Evolutionary conservation across 768 basidiomycete species (phyloP).

Genomic region (Kwoniella bestiolae): DNA sequence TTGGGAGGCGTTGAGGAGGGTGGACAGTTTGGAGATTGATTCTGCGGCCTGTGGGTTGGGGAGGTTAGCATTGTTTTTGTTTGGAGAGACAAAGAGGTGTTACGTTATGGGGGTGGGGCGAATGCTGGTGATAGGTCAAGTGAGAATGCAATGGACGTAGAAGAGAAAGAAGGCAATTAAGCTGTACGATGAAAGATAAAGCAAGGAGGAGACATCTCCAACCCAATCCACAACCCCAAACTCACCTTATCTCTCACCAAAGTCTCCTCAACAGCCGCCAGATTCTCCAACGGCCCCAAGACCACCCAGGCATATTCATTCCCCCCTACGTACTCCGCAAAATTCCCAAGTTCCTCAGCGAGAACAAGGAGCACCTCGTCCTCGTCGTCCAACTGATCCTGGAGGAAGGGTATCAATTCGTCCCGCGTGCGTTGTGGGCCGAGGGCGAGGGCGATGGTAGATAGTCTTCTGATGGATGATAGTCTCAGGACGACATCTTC

Average conservation of each 20-base stretch:
- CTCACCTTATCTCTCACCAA: constrained; percentile 94
- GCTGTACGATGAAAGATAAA: too few relatives aligned
- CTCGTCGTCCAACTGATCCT: constrained; percentile 99
- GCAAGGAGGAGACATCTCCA: neutral
- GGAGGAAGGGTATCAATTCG: constrained; percentile 94
- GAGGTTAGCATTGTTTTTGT: too few relatives aligned
- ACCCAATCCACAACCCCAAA: neutral
- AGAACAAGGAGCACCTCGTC: constrained; percentile 95
- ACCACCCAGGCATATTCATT: constrained; percentile 81
- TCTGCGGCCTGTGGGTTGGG: constrained; percentile 77
- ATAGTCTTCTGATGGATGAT: constrained; percentile 95
- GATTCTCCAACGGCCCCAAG: constrained; percentile 88
- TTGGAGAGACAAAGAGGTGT: too few relatives aligned
- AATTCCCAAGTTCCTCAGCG: constrained; percentile 91
- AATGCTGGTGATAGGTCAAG: neutral
- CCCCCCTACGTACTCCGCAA: constrained; percentile 94
- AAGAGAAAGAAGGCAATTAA: constrained; percentile 8
- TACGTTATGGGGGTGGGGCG: too few relatives aligned
- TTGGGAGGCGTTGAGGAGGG: constrained; percentile 73
- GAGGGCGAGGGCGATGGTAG: constrained; percentile 95
- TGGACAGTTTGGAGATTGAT: constrained; percentile 87
- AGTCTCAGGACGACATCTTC: constrained; percentile 95
- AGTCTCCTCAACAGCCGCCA: constrained; percentile 96
- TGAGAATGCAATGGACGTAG: neutral
- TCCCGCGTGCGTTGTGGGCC: constrained; percentile 93